phyloP scores from a whole-genome alignment of 2,329 filamentous ascomycete species.

The Juglanconis oblonga region DNA sequence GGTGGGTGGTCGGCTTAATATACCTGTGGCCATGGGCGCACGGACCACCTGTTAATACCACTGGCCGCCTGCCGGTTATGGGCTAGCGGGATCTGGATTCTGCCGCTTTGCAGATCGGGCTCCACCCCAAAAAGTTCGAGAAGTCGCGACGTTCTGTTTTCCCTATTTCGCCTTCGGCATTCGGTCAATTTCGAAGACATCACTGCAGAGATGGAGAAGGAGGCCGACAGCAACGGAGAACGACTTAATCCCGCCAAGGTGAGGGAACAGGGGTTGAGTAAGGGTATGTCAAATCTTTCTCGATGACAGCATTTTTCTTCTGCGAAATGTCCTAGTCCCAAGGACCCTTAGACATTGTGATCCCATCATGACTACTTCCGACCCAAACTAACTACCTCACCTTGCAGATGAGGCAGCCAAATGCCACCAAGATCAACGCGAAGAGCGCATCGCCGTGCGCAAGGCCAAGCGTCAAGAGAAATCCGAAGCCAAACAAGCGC shows the following conservation, averaged over 20 bases:
- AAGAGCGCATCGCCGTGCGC: slow-evolving; percentile 32
- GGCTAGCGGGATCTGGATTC: neutral
- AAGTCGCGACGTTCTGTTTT: too few species aligned
- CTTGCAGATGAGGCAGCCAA: slow-evolving; percentile 28
- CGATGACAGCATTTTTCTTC: too few species aligned
- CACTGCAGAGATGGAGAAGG: too few species aligned
- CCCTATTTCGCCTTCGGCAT: too few species aligned
- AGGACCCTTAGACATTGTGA: neutral
- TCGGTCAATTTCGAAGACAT: too few species aligned
- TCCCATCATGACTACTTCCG: neutral
- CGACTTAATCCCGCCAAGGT: too few species aligned
- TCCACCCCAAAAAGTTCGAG: neutral
- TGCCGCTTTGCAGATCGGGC: neutral
- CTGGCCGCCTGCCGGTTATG: too few species aligned
- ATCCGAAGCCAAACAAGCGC: slow-evolving; percentile 33
- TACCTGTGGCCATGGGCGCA: neutral
- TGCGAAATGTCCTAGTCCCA: too few species aligned
- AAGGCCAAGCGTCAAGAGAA: slow-evolving; percentile 33
- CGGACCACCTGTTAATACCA: neutral
- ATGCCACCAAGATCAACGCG: slow-evolving; percentile 26
- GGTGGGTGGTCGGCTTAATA: neutral
- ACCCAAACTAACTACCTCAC: neutral
- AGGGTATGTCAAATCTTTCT: too few species aligned
- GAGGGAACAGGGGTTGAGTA: too few species aligned
- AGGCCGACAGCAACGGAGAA: too few species aligned